Evolutionary conservation across 2,329 filamentous ascomycete species (phyloP), one percentile per base, ranked within the genome.

Genomic region (Colletotrichum scovillei): DNA sequence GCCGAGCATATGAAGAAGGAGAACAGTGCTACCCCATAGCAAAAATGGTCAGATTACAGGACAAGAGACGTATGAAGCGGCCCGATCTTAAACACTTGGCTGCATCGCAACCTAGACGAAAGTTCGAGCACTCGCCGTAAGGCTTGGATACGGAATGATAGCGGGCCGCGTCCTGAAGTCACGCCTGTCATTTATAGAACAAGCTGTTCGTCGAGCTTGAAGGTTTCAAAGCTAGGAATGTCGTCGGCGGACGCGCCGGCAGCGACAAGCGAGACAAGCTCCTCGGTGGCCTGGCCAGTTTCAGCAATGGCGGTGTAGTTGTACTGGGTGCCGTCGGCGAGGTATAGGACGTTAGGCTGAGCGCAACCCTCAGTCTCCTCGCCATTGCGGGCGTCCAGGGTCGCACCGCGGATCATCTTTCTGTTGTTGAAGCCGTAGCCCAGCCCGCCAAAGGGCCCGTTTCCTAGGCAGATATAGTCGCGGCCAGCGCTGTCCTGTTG

Each of bases 241-340:
- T 69, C 66, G 49, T 69, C 35, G 58, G 66, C 66, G 9, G 66
- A 69, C 49, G 66, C 66, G 49, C 66, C 66, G 0, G 35, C 35
- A 49, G 11, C 1, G 3, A 69, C 3, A 32, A 69, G 35, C 66
- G 66, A 63, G 49, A 16, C 1, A 55, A 69, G 7, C 58, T 69
- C 66, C 2, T 69, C 58, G 58, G 24, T 57, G 58, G 66, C 22
- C 66, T 69, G 58, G 5, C 66, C 66, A 57, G 66, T 42, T 35
- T 69, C 58, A 49, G 35, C 58, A 63, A 69, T 69, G 58, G 66
- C 66, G 58, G 66, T 69, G 66, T 63, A 69, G 66, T 69, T 69
- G 66, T 69, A 69, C 66, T 69, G 66, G 66, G 66, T 69, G 66
- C 66, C 66, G 58, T 69, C 66, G 66, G 49, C 58, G 49, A 69